Evolutionary conservation across 108 stramenopile species (phyloP).

Genomic region (Phaeodactylum tricornutum): DNA sequence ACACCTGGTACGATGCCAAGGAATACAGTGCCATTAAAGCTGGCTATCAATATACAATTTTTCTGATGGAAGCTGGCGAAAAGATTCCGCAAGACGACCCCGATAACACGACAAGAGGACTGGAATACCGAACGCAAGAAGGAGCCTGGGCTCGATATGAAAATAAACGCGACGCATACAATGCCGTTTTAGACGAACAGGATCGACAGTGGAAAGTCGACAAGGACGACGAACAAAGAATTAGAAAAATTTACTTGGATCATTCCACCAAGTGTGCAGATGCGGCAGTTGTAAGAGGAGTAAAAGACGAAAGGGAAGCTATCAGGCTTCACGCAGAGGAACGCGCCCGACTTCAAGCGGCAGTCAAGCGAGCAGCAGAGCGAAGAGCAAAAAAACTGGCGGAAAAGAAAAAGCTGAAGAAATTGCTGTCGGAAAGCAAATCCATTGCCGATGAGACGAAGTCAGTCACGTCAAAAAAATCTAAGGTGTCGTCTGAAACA

Average conservation of each 20-base stretch:
- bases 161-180: conserved; percentile 13
- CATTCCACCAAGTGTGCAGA: conserved; percentile 9
- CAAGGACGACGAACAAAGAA: conserved; percentile 3
- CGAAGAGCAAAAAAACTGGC: background rate
- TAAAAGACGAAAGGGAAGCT: conserved; percentile 5
- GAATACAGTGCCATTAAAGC: conserved; percentile 10
- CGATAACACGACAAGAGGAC: conserved; percentile 14
- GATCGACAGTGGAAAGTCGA: conserved; percentile 17
- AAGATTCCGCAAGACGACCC: background rate
- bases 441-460: background rate
- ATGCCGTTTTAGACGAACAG: conserved; percentile 24
- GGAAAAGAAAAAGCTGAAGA: conserved; percentile 1
- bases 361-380: background rate
- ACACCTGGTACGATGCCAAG: conserved; percentile 7
- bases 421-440: background rate
- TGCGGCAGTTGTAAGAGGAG: conserved; percentile 3
- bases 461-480: background rate
- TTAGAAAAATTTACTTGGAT: conserved; percentile 5
- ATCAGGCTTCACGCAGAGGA: too few species aligned
- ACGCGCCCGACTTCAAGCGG: background rate
- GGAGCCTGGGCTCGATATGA: conserved; percentile 16
- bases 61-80: conserved; percentile 12
- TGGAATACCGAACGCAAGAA: conserved; percentile 17
- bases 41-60: conserved; percentile 3
- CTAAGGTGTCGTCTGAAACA: background rate